Evolutionary conservation across 441 rosid species (phyloP), one percentile per base, ranked within the genome.

Genomic region (Sinapis alba): DNA sequence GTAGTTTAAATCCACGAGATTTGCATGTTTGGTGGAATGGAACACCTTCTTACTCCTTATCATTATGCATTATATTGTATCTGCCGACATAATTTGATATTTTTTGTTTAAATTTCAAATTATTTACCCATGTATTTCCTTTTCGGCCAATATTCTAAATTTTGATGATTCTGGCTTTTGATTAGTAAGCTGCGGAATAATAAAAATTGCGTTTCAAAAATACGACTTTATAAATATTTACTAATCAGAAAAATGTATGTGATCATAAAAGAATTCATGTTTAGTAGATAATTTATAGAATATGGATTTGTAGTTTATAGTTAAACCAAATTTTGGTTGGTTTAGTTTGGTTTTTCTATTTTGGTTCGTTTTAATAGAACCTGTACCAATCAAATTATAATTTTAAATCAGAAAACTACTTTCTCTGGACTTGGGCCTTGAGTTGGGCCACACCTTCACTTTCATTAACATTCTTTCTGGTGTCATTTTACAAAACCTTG

Each of bases 1-100:
- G 65, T 73, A 41, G 38, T 26, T 59, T 3, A 30, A 18, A 12
- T 23, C 56, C 68, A 68, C 68, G 78, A 60, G 73, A 75, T 61
- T 60, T 24, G 57, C 73, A 68, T 68, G 73, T 60, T 23, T 67
- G 21, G 19, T 65, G 32, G 18, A 24, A 15, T 6, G 28, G 26
- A 12, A 62, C 6, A 30, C 13, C 34, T 62, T 62, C n/a, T 60
- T 59, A 12, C 27, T 0, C 47, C 16, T 32, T 41, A 0, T 4
- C 45, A n/a, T 38, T 38, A 3, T 38, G 36, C 34, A 9, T 36
- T 3, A 41, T 41, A 13, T 4, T 0, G 47, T 41, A 41, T 41
- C 47, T 41, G 4, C 47, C 15, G 2, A 41, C 16, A 41, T 41
- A 12, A 41, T 41, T 38, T 41, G 15, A 13, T 41, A 13, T 41